Base-by-base conservation (phyloP, 495 filamentous ascomycete genomes). In the Penicillium alfredii region DNA sequence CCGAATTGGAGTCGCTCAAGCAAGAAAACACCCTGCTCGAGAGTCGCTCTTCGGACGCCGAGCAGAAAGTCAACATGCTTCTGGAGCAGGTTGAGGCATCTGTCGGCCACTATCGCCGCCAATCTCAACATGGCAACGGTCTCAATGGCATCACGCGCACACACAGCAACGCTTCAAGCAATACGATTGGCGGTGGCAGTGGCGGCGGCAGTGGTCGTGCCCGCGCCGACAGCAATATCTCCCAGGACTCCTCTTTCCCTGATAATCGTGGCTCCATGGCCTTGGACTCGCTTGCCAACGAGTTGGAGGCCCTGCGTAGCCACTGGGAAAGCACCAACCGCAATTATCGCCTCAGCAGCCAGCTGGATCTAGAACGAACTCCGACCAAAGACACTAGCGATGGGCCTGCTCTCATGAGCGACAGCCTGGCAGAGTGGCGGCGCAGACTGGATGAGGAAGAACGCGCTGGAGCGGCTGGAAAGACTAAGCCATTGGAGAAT, bases 241-340 rank as follows among this genome's bases (percentile, higher is more conserved):
- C 52, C 9, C 73, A 79, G 22, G 79, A 85, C 9, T 76, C 79
- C 23, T 72, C 70, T 29, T 87, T 81, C 40, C 61, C 57, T 13
- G 77, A 77, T 31, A 79, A 74, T 33, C 77, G 89, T 38, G 87
- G 87, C 45, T 88, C 82, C 18, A 75, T 87, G 51, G 92, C 92
- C 11, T 71, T 99, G 6, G 92, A 97, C 55, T 88, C 81, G 27
- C 74, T 99, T 3, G 90, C 93, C 13, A 82, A 77, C 34, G 92
- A 99, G 61, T 76, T 99, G 4, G 92, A 98, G 38, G 76, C 82
- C 11, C 72, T 97, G 24, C 80, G 90, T 20, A 81, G 68, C 20
- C 92, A 94, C 42, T 97, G 93, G 90, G 89, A 97, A 61, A 82
- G 82, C 29, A 95, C 88, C 25, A 95, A 89, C 63, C 89, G 89